Percentiles rank a stretch among this genome's conserved stretches.
Evolutionary conservation across 176 grass and related monocot genomes (phyloP).

Genomic region (Oryza coarctata): DNA sequence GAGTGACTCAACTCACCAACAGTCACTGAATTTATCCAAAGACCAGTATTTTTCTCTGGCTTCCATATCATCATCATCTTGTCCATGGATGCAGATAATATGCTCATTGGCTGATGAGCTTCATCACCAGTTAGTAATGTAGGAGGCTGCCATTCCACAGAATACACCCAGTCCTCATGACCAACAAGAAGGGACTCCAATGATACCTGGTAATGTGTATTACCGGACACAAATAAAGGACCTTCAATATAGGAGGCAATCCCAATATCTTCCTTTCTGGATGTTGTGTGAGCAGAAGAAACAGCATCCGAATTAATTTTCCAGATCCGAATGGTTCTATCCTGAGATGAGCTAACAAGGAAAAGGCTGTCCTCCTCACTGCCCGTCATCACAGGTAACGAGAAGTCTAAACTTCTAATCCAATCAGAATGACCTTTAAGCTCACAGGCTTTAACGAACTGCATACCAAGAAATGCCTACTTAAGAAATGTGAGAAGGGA

Average conservation of each 20-base stretch:
- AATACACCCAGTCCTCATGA: conserved; percentile 99
- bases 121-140: conserved; percentile 42
- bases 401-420: conserved; percentile 97
- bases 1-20: conserved; percentile 92
- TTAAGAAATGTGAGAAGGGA: conserved; percentile 4
- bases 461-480: conserved; percentile 18
- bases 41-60: conserved; percentile 79
- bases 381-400: conserved; percentile 54
- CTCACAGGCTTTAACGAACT: conserved; percentile 82
- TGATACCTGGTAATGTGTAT: conserved; percentile 65
- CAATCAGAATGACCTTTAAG: conserved; percentile 98
- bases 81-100: conserved; percentile 97
- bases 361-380: conserved; percentile 64
- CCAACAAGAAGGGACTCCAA: conserved; percentile 90
- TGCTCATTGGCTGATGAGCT: conserved; percentile 79
- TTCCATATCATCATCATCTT: conserved; percentile 99
- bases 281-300: conserved; percentile 33
- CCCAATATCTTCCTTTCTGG: conserved; percentile 53
- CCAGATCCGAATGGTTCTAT: conserved; percentile 96
- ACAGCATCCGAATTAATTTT: conserved; percentile 58
- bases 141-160: conserved; percentile 87
- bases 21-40: conserved; percentile 91
- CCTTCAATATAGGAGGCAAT: conserved; percentile 95
- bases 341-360: conserved; percentile 93
- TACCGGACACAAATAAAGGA: conserved; percentile 61